Percentiles rank a stretch among this genome's conserved stretches.
These are phyloP conservation scores for Kockiozyma suomiensis DNA, from an alignment of 805 yeast genomes.

Conservation along the genomic window DNA sequence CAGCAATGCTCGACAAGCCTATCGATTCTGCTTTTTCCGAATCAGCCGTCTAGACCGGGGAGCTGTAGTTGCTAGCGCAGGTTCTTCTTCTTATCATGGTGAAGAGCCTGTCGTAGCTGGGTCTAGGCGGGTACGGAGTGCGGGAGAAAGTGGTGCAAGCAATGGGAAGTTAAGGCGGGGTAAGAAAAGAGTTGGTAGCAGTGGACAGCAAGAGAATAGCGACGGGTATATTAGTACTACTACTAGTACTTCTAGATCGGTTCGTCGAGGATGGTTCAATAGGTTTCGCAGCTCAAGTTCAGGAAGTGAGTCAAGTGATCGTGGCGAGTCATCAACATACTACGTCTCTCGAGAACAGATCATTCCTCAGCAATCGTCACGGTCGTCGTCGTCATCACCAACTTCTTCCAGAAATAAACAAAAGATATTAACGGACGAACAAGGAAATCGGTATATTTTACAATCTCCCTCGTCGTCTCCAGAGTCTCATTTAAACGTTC, in stretches of 20 bases:
- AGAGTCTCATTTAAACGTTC: not conserved
- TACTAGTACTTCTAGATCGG: not conserved
- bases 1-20: slow-evolving; percentile 90
- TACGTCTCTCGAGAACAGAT: not conserved
- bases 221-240: not conserved
- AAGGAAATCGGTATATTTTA: slow-evolving; percentile 10
- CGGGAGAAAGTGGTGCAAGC: not conserved
- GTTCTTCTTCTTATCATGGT: not conserved
- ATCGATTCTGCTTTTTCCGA: slow-evolving; percentile 93
- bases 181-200: not conserved
- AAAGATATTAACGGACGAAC: slow-evolving; percentile 12
- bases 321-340: not conserved
- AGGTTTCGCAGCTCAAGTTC: not conserved
- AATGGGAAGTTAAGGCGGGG: not conserved
- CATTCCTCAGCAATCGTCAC: not conserved
- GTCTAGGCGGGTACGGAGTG: slow-evolving; percentile 25
- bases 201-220: not conserved
- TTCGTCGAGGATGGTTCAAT: not conserved
- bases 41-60: slow-evolving; percentile 49
- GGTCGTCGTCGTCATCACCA: not conserved
- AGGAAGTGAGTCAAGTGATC: slow-evolving; percentile 4
- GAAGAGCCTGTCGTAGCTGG: slow-evolving; percentile 6
- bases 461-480: not conserved
- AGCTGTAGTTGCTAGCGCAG: not conserved
- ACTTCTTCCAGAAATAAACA: not conserved